Evolutionary conservation across 2,329 filamentous ascomycete species (phyloP).

Genomic region (Aspergillus niger): DNA sequence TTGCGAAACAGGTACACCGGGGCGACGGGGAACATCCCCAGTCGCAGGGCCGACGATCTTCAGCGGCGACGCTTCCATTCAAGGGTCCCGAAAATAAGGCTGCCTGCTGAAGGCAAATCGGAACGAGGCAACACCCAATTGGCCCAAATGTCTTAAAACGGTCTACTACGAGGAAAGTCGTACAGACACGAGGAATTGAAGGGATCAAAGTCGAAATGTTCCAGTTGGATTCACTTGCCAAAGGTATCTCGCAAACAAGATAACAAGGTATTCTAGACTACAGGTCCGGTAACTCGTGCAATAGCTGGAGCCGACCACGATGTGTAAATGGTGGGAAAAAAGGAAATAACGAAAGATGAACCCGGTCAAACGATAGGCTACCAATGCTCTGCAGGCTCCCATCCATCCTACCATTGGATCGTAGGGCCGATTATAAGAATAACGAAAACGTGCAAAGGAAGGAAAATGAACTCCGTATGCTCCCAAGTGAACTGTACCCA

Average conservation of each 20-base stretch:
- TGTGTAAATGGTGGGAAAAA: neutral
- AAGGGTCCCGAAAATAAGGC: constrained; percentile 13
- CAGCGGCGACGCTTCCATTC: neutral
- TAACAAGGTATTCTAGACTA: constrained; percentile 5
- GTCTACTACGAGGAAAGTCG: too few species aligned
- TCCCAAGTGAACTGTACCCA: neutral
- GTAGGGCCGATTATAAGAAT: constrained; percentile 1
- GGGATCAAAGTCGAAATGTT: too few species aligned
- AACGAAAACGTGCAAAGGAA: neutral
- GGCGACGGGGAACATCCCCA: neutral
- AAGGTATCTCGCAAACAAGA: constrained; percentile 9
- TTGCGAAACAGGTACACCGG: neutral
- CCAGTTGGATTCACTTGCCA: neutral
- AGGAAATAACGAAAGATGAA: neutral
- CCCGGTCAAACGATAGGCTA: constrained; percentile 1
- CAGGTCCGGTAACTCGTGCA: neutral
- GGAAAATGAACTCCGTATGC: neutral
- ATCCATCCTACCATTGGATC: constrained; percentile 2
- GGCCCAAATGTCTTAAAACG: neutral
- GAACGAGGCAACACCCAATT: neutral
- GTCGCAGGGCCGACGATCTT: neutral
- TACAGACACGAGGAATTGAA: too few species aligned
- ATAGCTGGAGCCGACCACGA: constrained; percentile 1
- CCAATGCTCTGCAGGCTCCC: neutral
- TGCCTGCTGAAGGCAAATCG: constrained; percentile 22